Base-by-base conservation (phyloP, 1,139 yeast genomes). In the Blastobotrys raffinosifermentans region DNA sequence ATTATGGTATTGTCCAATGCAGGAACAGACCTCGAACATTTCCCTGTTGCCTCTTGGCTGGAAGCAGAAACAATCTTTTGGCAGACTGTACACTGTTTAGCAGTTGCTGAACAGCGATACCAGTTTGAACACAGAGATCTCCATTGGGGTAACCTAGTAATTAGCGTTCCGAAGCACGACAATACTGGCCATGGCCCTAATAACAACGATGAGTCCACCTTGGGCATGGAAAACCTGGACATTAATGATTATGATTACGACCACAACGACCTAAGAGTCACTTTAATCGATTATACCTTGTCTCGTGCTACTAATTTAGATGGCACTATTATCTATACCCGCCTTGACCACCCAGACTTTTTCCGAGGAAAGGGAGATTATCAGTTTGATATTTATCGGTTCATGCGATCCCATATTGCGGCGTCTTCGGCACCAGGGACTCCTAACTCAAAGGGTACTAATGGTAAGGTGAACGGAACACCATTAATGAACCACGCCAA, bases 101-200 rank as follows among this genome's bases (percentile, higher is more conserved):
- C 73, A 18, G 57, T 56, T 5, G 80, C 75, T 2, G 86, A 80
- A 53, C 55, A 60, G 14, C 54, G 58, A 32, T 60, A 63, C 43
- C 65, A 70, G 45, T 79, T 79, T 57, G 87, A 80, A 56, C 87
- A 80, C 51, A 66, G 87, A 20, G 82, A 79, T 54, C 58, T 80
- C 43, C 80, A 76, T 46, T 67, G 80, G 69, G 78, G 78, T n/a
- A 80, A 80, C 49, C 61, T 80, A 36, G 60, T 58, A 39, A 60
- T 63, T 31, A 50, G 36, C 43, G 6, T 19, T 6, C 30, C 35
- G 20, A 34, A 35, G 18, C 29, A 38, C 3, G 26, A 37, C 21
- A 34, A 37, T 16, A 18, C 37, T 2, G 20, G 29, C 8, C 36
- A 33, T 11, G 32, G 32, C 13, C 11, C 34, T 4, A 25, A 18